Evolutionary conservation across 2,329 filamentous ascomycete genomes (phyloP), one percentile per base, ranked within the genome.

Genomic region (Daldinia sp.): DNA sequence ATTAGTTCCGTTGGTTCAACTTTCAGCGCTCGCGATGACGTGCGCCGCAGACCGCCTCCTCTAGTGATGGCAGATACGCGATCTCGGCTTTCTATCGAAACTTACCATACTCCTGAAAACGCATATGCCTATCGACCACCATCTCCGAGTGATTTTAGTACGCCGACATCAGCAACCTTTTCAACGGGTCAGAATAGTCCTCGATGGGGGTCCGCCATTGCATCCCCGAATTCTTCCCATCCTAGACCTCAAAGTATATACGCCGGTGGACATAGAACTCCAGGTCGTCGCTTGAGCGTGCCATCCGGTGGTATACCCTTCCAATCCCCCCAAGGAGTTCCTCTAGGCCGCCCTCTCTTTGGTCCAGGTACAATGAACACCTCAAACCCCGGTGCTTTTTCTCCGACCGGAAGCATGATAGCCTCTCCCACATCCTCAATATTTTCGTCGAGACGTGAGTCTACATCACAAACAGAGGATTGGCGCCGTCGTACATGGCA

Each of bases 401-500:
- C 86, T 64, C 77, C 80, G n/a, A 85, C 82, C 58, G 87, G 85
- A 68, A 85, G 87, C 51, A 82, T 90, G 64, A 68, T 87, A 77
- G 66, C 92, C 79, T 82, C 83, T 1, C 93, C 93, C 4, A 90
- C 87, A 0, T 82, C 84, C 0, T 86, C 88, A 30, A 81, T 82
- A 6, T 90, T 87, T 77, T 83, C 86, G 4, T 83, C 85, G 3
- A 81, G 90, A 27, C 83, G 89, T 39, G 90, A 93, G 37, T 90
- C 91, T 0, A 80, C 84, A 7, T 86, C 83, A 52, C 80, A 82
- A 17, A 79, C 85, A 0, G 93, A 96, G 66, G 89, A 93, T 57
- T 92, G 89, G 85, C 87, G 93, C 67, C 84, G 94, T 64, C 86
- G 93, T 54, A 97, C 94, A 2, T 97, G 94, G 94, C 94, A 97